A percentile compares a stretch with the other conserved stretches of the same genome.
Conservation (phyloP, 139 green algal genomes). For the Chlamydomonas schloesseri region DNA sequence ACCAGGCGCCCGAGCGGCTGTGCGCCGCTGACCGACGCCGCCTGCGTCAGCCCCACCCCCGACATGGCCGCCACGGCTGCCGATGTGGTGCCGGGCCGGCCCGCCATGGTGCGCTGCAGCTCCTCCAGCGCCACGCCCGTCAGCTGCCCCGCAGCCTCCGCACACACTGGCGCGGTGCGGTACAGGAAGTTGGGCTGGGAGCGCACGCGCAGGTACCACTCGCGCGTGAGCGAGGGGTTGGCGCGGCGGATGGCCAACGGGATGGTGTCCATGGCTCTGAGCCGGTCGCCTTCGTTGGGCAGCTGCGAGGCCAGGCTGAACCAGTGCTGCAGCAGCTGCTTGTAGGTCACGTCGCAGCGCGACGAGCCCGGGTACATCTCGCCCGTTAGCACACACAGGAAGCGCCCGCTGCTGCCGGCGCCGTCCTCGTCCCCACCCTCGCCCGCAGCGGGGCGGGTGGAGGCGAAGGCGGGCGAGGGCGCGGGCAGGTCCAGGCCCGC, state of each 20-base stretch:
- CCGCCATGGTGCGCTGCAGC: conserved; percentile 16
- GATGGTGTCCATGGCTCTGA: conserved; percentile 55
- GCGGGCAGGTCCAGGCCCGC: conserved; percentile 22
- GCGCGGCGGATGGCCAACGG: conserved; percentile 53
- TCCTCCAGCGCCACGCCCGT: conserved; percentile 9
- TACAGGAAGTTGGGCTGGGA: conserved; percentile 52
- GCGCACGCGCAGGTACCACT: conserved; percentile 61
- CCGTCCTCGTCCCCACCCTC: background rate
- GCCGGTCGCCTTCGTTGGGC: conserved; percentile 44
- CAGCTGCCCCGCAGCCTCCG: conserved; percentile 15
- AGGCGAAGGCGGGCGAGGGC: background rate
- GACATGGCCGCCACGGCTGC: too few species aligned
- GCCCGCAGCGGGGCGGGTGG: background rate
- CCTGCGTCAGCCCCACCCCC: too few species aligned
- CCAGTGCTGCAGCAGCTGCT: conserved; percentile 59
- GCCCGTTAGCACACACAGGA: conserved; percentile 44
- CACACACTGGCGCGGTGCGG: conserved; percentile 43
- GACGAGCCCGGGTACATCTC: conserved; percentile 9
- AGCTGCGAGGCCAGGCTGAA: conserved; percentile 38
- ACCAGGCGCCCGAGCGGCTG: too few species aligned
- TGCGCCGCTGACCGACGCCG: too few species aligned
- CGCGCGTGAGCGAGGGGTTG: conserved; percentile 59
- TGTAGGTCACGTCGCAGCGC: conserved; percentile 57
- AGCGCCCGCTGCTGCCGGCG: background rate
- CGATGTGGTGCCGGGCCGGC: too few species aligned